phyloP scores from a whole-genome alignment of 2,329 filamentous ascomycete species.

The Cordyceps javanica region DNA sequence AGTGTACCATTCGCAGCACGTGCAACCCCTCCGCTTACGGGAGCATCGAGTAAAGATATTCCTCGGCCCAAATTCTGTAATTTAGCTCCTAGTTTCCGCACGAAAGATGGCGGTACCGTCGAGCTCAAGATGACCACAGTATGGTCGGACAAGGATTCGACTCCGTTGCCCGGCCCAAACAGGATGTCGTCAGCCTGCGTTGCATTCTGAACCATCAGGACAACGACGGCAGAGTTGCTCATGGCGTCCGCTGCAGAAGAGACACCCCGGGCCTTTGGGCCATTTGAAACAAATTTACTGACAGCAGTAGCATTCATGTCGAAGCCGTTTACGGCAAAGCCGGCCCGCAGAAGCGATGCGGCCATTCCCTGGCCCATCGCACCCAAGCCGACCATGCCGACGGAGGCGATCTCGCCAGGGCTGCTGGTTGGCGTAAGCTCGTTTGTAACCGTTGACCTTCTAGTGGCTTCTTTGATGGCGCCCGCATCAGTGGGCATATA shows the following conservation, averaged over 20 bases:
- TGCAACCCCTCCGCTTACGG: slow-evolving; percentile 32
- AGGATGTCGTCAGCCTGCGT: slow-evolving; percentile 26
- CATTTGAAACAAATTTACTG: slow-evolving; percentile 23
- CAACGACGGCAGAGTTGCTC: slow-evolving; percentile 23
- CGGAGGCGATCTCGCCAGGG: slow-evolving; percentile 21
- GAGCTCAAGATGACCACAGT: slow-evolving; percentile 29
- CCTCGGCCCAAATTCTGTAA: slow-evolving; percentile 20
- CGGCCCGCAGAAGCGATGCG: slow-evolving; percentile 25
- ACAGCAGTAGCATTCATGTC: slow-evolving; percentile 26
- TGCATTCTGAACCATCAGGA: slow-evolving; percentile 32
- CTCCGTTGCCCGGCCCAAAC: slow-evolving; percentile 25
- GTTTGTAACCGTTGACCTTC: not conserved
- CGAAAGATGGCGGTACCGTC: slow-evolving; percentile 29
- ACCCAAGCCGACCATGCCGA: slow-evolving; percentile 31
- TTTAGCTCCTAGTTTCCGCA: slow-evolving; percentile 17
- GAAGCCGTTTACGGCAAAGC: slow-evolving; percentile 28
- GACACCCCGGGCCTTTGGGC: slow-evolving; percentile 19
- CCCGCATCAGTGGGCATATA: slow-evolving; percentile 18
- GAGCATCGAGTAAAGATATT: slow-evolving; percentile 28
- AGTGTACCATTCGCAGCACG: slow-evolving; percentile 30
- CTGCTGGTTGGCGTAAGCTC: slow-evolving; percentile 18
- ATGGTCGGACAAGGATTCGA: slow-evolving; percentile 20
- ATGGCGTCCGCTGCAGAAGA: slow-evolving; percentile 24
- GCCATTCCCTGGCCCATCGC: slow-evolving; percentile 35
- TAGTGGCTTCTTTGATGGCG: slow-evolving; percentile 16